Evolutionary conservation across 2,329 filamentous ascomycete species (phyloP), one percentile per base, ranked within the genome.

Genomic region (Arthrobotrys entomopaga): DNA sequence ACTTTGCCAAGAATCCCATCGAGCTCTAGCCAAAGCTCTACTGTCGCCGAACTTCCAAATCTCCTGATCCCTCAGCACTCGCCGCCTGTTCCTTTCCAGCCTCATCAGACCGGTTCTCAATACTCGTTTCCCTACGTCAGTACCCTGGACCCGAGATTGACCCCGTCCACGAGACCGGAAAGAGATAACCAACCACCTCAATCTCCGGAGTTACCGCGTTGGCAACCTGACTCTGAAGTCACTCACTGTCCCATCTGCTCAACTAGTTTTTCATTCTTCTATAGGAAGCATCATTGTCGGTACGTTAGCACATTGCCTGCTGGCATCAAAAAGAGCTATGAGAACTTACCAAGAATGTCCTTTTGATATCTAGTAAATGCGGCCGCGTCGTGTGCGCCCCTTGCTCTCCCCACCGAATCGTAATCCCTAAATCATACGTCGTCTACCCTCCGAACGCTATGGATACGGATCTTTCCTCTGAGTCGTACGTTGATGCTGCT

Each of bases 281-380:
- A 78, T 72, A 77, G 78, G 24, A 76, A 78, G 60, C 78, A 79
- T 59, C 78, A 79, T 59, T 79, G 78, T 70, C 77, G 78, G 77
- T 78, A 76, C 29, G 60, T 48, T 34, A 10, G 29, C 29, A 34
- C 29, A n/a, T n/a, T 10, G 10, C 10, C 29, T 6, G 10, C 10
- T 34, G 6, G 5, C 29, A 34, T 34, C 7, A 10, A 34, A 34
- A 8, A 7, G 29, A 8, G 29, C 29, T 34, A 5, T 8, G 29
- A 34, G 29, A 34, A 34, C 29, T 34, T 34, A 34, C 29, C 29
- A 34, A 34, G 7, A 10, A 7, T 34, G 29, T 34, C n/a, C n/a
- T 34, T 34, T 34, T 10, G 29, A 34, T 34, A 34, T 6, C 20
- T 48, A 73, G 69, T 46, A 79, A 79, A 77, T 79, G 78, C 60